Conservation (phyloP, 208 protist species). For the Crithidia bombi region DNA sequence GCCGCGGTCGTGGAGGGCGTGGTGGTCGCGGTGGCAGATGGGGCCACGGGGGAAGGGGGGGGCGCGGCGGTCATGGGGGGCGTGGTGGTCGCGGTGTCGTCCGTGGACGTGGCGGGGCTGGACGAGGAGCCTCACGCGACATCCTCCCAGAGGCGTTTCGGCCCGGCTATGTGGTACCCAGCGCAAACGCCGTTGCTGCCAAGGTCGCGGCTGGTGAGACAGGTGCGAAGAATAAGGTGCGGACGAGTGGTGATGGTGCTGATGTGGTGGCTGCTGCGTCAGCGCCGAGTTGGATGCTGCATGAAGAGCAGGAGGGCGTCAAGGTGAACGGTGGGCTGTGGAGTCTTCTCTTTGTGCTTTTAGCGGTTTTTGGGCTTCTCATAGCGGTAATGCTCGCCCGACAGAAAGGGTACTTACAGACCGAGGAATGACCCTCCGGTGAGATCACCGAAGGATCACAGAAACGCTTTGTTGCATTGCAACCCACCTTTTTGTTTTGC, state of each 20-base stretch:
- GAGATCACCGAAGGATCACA: neutral
- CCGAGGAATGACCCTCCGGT: neutral
- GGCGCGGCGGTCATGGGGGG: slow-evolving; percentile 8
- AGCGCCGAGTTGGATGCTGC: slow-evolving; percentile 15
- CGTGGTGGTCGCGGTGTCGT: slow-evolving; percentile 11
- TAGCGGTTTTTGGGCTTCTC: slow-evolving; percentile 34
- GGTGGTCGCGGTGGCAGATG: slow-evolving; percentile 28
- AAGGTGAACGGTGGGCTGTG: slow-evolving; percentile 17
- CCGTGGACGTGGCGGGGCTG: slow-evolving; percentile 11
- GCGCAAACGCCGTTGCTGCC: neutral
- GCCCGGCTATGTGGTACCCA: slow-evolving; percentile 7
- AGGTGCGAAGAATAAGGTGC: neutral
- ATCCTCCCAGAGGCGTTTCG: slow-evolving; percentile 21
- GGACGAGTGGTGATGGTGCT: neutral
- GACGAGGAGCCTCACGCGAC: slow-evolving; percentile 17
- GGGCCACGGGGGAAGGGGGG: slow-evolving; percentile 25
- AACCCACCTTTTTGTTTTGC: neutral
- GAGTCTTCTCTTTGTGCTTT: slow-evolving; percentile 43
- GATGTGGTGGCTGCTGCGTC: slow-evolving; percentile 21
- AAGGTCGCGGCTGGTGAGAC: neutral
- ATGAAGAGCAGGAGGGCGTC: neutral
- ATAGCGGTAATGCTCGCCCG: slow-evolving; percentile 25
- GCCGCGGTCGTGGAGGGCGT: slow-evolving; percentile 33
- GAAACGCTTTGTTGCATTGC: neutral
- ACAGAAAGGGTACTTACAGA: neutral